These are phyloP conservation scores for Hericium coralloides DNA, from an alignment of 768 basidiomycete genomes.

Conservation along the genomic window DNA sequence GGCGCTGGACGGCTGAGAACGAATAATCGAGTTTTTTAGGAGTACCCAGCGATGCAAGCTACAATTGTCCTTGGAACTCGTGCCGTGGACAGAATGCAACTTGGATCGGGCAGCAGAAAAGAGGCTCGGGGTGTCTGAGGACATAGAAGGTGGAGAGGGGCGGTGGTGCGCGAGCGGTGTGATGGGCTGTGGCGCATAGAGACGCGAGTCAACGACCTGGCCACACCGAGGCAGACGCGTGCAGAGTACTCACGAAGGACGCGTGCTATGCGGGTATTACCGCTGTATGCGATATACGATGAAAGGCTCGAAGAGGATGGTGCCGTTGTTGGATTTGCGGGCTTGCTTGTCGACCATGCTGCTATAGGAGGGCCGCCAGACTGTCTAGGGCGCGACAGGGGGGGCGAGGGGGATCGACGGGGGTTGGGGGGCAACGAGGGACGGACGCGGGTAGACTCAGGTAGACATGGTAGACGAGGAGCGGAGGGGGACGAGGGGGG, in stretches of 20 bases:
- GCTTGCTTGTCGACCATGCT: constrained; percentile 81
- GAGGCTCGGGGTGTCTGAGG: constrained; percentile 33
- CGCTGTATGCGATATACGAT: constrained; percentile 82
- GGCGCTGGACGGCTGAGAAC: constrained; percentile 36
- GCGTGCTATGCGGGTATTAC: constrained; percentile 22
- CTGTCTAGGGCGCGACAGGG: constrained; percentile 9
- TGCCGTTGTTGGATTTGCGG: constrained; percentile 78
- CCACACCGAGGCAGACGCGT: neutral
- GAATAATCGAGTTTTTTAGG: constrained; percentile 74
- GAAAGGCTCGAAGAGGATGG: constrained; percentile 79
- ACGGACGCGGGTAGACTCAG: constrained; percentile 23
- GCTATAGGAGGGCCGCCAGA: constrained; percentile 22
- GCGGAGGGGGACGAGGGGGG: constrained; percentile 8
- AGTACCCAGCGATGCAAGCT: constrained; percentile 84
- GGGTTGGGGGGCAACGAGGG: constrained; percentile 8
- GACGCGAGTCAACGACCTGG: neutral
- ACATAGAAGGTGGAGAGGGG: constrained; percentile 31
- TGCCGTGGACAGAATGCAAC: constrained; percentile 53
- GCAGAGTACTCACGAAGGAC: constrained; percentile 2
- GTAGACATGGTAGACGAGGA: constrained; percentile 26
- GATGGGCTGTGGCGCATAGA: constrained; percentile 7
- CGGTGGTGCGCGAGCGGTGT: constrained; percentile 8
- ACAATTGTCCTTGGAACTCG: constrained; percentile 49
- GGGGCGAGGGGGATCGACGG: constrained; percentile 14
- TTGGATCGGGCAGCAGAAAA: constrained; percentile 49